Evolutionary conservation across 2,329 filamentous ascomycete genomes (phyloP).

Genomic region (Cadophora sp.): DNA sequence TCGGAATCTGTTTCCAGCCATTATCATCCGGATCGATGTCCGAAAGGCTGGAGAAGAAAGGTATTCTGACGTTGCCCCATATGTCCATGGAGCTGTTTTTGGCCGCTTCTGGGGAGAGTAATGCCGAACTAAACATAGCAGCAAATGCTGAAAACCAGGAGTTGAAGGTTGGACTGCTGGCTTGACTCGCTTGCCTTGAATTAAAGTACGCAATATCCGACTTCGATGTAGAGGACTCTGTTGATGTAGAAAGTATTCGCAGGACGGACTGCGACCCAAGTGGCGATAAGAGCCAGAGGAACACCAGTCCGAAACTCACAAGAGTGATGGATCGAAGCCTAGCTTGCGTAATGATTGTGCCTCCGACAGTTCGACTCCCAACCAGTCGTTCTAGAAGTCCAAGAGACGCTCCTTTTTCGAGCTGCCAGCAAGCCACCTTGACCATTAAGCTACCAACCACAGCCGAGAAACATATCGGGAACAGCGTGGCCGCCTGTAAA

Average conservation of each 20-base stretch:
- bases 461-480: constrained; percentile 33
- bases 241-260: constrained; percentile 26
- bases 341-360: constrained; percentile 28
- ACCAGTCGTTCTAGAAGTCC: constrained; percentile 31
- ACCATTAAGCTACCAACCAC: constrained; percentile 32
- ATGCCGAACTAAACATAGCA: constrained; percentile 27
- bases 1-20: constrained; percentile 30
- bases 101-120: constrained; percentile 29
- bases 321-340: constrained; percentile 25
- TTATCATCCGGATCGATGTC: constrained; percentile 26
- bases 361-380: constrained; percentile 30
- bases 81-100: constrained; percentile 32
- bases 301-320: constrained; percentile 21
- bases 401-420: constrained; percentile 27
- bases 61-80: constrained; percentile 37
- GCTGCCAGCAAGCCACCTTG: constrained; percentile 30
- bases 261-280: constrained; percentile 29
- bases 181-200: constrained; percentile 30
- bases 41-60: constrained; percentile 29
- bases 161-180: constrained; percentile 23
- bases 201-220: constrained; percentile 28
- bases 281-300: constrained; percentile 32
- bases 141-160: constrained; percentile 35
- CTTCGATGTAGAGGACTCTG: not conserved
- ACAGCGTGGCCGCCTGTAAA: constrained; percentile 30